Evolutionary conservation across 495 filamentous ascomycete genomes (phyloP).

Genomic region (Neurospora sp.): DNA sequence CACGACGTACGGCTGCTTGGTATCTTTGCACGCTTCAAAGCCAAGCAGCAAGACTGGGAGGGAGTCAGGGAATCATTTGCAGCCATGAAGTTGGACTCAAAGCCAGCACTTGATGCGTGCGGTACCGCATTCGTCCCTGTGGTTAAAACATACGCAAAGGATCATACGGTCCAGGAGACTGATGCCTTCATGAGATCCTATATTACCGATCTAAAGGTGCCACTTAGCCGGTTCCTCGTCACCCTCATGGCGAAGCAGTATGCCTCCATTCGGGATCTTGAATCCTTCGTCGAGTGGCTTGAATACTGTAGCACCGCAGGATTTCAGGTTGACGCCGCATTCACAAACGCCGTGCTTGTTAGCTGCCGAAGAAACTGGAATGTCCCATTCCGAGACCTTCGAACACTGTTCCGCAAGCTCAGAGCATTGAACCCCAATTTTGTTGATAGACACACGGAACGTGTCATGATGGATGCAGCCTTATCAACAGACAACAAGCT

Average conservation of each 20-base stretch:
- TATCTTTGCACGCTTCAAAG: slow-evolving; percentile 27
- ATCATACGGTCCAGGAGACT: slow-evolving; percentile 30
- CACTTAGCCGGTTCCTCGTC: slow-evolving; percentile 24
- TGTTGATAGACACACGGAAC: slow-evolving; percentile 23
- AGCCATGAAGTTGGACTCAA: slow-evolving; percentile 16
- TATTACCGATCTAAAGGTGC: slow-evolving; percentile 21
- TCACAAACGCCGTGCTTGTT: slow-evolving; percentile 33
- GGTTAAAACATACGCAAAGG: slow-evolving; percentile 31
- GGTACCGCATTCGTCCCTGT: slow-evolving; percentile 29
- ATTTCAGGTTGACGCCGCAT: slow-evolving; percentile 23
- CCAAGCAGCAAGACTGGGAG: slow-evolving; percentile 36
- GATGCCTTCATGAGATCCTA: slow-evolving; percentile 32
- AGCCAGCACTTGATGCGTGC: slow-evolving; percentile 9
- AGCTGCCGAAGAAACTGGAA: slow-evolving; percentile 25
- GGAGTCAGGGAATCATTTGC: slow-evolving; percentile 27
- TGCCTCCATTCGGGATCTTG: slow-evolving; percentile 28
- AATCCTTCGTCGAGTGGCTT: slow-evolving; percentile 27
- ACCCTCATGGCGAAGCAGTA: slow-evolving; percentile 38
- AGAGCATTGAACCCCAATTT: slow-evolving; percentile 16
- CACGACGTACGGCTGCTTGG: slow-evolving; percentile 23
- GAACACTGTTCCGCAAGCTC: slow-evolving; percentile 25
- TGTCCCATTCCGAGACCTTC: slow-evolving; percentile 28
- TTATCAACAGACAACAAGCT: slow-evolving; percentile 7
- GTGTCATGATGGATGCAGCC: slow-evolving; percentile 28
- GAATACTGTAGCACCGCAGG: slow-evolving; percentile 21